A percentile compares a stretch with the other conserved stretches of the same genome.
Evolutionary conservation across 2,329 filamentous ascomycete genomes (phyloP).

Genomic region (Colletotrichum higginsianum): DNA sequence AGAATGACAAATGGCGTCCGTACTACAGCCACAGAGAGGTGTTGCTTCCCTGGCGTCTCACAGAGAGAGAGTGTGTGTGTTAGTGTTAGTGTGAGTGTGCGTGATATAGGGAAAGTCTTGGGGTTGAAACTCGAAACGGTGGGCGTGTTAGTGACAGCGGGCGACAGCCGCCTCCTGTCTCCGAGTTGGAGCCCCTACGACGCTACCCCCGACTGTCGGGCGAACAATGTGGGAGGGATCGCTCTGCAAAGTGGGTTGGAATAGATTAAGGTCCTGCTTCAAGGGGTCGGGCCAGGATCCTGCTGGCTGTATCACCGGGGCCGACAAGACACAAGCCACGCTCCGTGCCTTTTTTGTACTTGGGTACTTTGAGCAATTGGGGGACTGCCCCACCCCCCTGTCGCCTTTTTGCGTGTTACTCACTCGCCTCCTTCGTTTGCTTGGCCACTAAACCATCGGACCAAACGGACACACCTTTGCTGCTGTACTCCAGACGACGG

Average conservation of each 20-base stretch:
- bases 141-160: conserved; percentile 28
- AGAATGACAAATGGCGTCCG: conserved; percentile 9
- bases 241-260: conserved; percentile 35
- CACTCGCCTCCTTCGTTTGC: background rate
- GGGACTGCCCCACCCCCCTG: conserved; percentile 13
- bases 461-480: conserved; percentile 10
- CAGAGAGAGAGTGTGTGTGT: background rate
- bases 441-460: background rate
- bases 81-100: no score
- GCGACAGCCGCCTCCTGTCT: conserved; percentile 36
- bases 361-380: background rate
- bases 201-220: conserved; percentile 33
- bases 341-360: background rate
- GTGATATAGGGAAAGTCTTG: conserved; percentile 3
- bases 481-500: conserved; percentile 33
- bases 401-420: conserved; percentile 4
- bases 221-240: conserved; percentile 38
- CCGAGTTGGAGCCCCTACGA: conserved; percentile 22
- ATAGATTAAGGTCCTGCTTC: conserved; percentile 43
- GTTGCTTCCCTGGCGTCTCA: conserved; percentile 36
- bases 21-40: background rate
- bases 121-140: conserved; percentile 10
- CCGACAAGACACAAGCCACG: conserved; percentile 2
- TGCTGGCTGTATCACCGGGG: conserved; percentile 33
- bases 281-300: conserved; percentile 40